A percentile compares a stretch with the other conserved stretches of the same genome.
These are phyloP conservation scores for Chiua sp. DNA, from an alignment of 1,284 basidiomycete genomes.

Conservation along the genomic window DNA sequence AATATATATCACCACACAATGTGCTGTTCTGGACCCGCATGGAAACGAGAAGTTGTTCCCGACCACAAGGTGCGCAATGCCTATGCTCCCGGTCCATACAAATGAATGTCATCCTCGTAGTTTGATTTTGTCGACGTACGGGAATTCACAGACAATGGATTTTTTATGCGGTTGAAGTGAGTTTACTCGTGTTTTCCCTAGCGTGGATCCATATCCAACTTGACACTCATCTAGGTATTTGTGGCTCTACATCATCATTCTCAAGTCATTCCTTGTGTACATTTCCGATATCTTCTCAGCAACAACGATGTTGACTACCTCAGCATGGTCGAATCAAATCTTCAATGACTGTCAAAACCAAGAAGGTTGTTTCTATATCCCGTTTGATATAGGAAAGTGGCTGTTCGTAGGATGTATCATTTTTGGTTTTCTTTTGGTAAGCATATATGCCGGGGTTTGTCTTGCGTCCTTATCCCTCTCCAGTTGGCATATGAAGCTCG, in stretches of 20 bases:
- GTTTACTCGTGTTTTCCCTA: conserved; percentile 29
- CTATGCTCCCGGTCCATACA: neutral
- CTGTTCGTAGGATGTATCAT: conserved; percentile 98
- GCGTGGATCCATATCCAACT: conserved; percentile 10
- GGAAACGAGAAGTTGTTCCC: conserved; percentile 97
- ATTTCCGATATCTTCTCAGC: conserved; percentile 98
- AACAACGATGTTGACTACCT: conserved; percentile 94
- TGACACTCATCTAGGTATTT: conserved; percentile 66
- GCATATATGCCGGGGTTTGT: conserved; percentile 33
- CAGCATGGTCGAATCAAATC: conserved; percentile 90
- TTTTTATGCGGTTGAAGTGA: conserved; percentile 86
- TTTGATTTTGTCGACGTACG: conserved; percentile 97
- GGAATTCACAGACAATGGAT: conserved; percentile 91
- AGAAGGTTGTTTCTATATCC: conserved; percentile 83
- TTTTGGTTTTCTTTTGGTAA: conserved; percentile 91
- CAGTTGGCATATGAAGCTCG: conserved; percentile 90
- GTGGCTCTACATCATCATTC: conserved; percentile 89
- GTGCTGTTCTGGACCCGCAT: conserved; percentile 72
- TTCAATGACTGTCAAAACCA: conserved; percentile 71
- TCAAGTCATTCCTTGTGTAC: conserved; percentile 97
- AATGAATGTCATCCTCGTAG: conserved; percentile 46
- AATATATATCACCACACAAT: conserved; percentile 49
- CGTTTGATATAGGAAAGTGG: conserved; percentile 93
- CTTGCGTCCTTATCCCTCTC: conserved; percentile 6
- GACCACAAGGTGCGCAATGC: conserved; percentile 87